Conservation (phyloP, 1,284 basidiomycete species). For the Apiotrichum brassicae region DNA sequence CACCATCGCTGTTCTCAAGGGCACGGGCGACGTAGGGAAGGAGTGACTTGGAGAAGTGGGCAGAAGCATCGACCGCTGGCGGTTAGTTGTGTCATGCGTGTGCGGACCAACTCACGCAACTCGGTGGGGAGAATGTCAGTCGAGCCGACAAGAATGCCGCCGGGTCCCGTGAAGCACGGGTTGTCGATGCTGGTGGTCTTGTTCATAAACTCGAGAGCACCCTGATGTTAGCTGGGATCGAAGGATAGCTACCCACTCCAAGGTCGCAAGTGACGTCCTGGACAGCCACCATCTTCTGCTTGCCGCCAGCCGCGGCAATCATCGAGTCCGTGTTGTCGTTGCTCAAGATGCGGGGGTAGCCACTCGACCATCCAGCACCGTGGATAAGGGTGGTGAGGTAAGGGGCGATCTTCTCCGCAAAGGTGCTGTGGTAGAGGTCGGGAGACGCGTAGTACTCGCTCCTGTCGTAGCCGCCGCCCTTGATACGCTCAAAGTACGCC, state of each 20-base stretch:
- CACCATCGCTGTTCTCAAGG: slow-evolving; percentile 40
- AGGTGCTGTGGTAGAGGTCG: slow-evolving; percentile 59
- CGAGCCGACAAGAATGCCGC: slow-evolving; percentile 65
- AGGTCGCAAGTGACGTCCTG: slow-evolving; percentile 84
- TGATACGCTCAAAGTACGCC: slow-evolving; percentile 60
- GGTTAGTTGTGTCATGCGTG: background rate
- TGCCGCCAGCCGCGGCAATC: slow-evolving; percentile 50
- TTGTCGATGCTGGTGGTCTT: slow-evolving; percentile 64
- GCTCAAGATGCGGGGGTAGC: slow-evolving; percentile 70
- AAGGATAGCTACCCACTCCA: too few relatives aligned
- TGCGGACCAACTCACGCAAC: slow-evolving; percentile 51
- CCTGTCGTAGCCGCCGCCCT: slow-evolving; percentile 58
- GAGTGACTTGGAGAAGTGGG: slow-evolving; percentile 63
- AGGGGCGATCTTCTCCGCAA: slow-evolving; percentile 69
- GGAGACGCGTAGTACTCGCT: slow-evolving; percentile 67
- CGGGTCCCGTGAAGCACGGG: slow-evolving; percentile 59
- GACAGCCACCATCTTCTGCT: slow-evolving; percentile 55
- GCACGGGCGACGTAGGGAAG: slow-evolving; percentile 58
- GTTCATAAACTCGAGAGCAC: slow-evolving; percentile 75
- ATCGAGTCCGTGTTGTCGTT: slow-evolving; percentile 56
- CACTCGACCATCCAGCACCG: slow-evolving; percentile 72
- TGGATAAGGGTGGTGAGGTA: slow-evolving; percentile 77
- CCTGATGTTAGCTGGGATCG: slow-evolving; percentile 48
- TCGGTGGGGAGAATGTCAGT: slow-evolving; percentile 83
- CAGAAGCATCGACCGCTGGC: slow-evolving; percentile 61